phyloP scores from a whole-genome alignment of 805 yeast species.

The Candida tammaniensis region DNA sequence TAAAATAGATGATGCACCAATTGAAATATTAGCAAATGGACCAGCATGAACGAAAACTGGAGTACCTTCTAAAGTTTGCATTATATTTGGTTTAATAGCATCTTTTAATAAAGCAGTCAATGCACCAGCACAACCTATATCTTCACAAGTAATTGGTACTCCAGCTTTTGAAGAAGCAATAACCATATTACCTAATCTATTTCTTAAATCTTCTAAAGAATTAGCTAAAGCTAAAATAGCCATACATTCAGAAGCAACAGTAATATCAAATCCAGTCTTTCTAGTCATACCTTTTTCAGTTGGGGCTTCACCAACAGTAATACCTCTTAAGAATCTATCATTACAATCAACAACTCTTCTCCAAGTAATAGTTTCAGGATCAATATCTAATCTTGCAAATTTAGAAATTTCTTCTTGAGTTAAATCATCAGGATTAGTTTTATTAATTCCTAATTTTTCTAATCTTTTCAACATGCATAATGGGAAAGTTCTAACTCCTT shows the following conservation, averaged over 20 bases:
- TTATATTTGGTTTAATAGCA: constrained; percentile 92
- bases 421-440: constrained; percentile 69
- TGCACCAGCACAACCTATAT: constrained; percentile 94
- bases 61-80: constrained; percentile 97
- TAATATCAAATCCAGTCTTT: constrained; percentile 76
- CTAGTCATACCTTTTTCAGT: constrained; percentile 63
- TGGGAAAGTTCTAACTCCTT: constrained; percentile 67
- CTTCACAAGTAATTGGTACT: constrained; percentile 89
- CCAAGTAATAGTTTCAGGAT: constrained; percentile 77
- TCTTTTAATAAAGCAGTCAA: constrained; percentile 91
- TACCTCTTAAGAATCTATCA: constrained; percentile 75
- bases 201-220: constrained; percentile 69
- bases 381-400: constrained; percentile 71
- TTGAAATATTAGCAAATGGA: constrained; percentile 95
- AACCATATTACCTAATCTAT: constrained; percentile 72
- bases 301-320: constrained; percentile 78
- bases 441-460: constrained; percentile 62
- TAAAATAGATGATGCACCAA: constrained; percentile 92
- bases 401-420: constrained; percentile 62
- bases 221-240: constrained; percentile 76
- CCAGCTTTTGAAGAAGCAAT: constrained; percentile 67
- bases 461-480: constrained; percentile 66
- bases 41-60: constrained; percentile 98
- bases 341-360: constrained; percentile 84
- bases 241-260: constrained; percentile 86